Evolutionary conservation across 2,329 filamentous ascomycete genomes (phyloP).

Genomic region (Dryadomyces sulphureus): DNA sequence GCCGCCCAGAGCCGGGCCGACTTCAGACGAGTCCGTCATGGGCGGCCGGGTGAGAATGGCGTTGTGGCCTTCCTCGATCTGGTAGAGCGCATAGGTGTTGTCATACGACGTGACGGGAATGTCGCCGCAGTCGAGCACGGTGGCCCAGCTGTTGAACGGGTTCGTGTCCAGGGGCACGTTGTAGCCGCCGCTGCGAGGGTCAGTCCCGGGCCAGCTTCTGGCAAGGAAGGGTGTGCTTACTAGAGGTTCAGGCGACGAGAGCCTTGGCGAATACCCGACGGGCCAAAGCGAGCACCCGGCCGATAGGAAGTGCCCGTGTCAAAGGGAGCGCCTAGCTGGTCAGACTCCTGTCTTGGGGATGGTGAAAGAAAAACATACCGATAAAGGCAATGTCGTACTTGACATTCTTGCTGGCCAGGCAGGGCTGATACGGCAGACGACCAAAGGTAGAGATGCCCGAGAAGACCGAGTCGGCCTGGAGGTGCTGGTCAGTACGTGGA

Average conservation of each 20-base stretch:
- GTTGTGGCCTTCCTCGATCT: constrained; percentile 78
- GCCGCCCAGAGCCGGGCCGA: constrained; percentile 54
- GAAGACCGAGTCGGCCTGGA: constrained; percentile 71
- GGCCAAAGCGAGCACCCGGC: constrained; percentile 71
- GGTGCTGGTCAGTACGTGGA: neutral
- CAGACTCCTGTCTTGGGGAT: neutral
- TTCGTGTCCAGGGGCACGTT: constrained; percentile 71
- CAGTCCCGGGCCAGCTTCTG: too few species aligned
- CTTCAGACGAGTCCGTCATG: constrained; percentile 49
- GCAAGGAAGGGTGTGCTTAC: constrained; percentile 36
- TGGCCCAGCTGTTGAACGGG: constrained; percentile 70
- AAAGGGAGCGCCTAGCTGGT: constrained; percentile 53
- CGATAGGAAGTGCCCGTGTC: constrained; percentile 78
- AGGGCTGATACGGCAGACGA: constrained; percentile 62
- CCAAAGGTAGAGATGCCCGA: constrained; percentile 81
- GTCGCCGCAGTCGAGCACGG: constrained; percentile 68
- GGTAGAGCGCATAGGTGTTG: constrained; percentile 65
- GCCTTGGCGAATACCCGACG: constrained; percentile 73
- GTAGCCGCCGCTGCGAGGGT: constrained; percentile 58
- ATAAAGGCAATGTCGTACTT: constrained; percentile 79
- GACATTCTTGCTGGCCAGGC: constrained; percentile 52
- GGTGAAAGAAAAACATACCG: constrained; percentile 32
- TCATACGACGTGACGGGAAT: constrained; percentile 81
- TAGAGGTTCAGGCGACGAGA: constrained; percentile 77
- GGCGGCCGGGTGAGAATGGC: constrained; percentile 57